Evolutionary conservation across 257 asterid genomes (phyloP).

Genomic region (Paraleonurus japonicus): DNA sequence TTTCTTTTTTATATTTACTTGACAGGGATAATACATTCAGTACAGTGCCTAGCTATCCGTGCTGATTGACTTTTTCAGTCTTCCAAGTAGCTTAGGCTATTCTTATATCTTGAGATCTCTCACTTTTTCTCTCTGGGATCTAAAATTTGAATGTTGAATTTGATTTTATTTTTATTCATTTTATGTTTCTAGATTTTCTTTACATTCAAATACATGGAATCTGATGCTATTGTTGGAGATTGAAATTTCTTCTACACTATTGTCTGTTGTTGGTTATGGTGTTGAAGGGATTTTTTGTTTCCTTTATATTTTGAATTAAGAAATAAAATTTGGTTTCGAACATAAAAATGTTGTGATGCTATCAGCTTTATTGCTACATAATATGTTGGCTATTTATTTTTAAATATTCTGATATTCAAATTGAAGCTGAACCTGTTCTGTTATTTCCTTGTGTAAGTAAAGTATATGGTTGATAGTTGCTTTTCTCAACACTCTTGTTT

Average conservation of each 20-base stretch:
- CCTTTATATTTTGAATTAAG: not conserved
- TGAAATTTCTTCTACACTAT: not conserved
- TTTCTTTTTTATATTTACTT: not conserved
- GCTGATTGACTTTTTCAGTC: not conserved
- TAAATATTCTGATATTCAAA: not conserved
- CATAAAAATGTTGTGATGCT: not conserved
- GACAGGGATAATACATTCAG: not conserved
- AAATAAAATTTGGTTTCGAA: not conserved
- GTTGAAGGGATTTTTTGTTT: not conserved
- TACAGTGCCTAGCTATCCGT: not conserved
- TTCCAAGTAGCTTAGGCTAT: not conserved
- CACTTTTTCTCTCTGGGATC: not conserved
- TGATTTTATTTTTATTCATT: not conserved
- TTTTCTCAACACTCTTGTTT: not conserved
- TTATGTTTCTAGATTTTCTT: constrained; percentile 3
- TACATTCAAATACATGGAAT: not conserved
- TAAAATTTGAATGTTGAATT: constrained; percentile 13
- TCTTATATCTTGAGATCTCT: constrained; percentile 10
- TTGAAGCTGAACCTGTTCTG: constrained; percentile 11
- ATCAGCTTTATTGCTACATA: constrained; percentile 15
- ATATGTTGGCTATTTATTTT: not conserved
- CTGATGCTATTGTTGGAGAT: not conserved
- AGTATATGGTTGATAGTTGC: not conserved
- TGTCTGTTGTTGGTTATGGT: not conserved
- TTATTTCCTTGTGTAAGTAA: constrained; percentile 4